Evolutionary conservation across 345 rosid species (phyloP), one percentile per base, ranked within the genome.

Genomic region (Schrenkiella parvula): DNA sequence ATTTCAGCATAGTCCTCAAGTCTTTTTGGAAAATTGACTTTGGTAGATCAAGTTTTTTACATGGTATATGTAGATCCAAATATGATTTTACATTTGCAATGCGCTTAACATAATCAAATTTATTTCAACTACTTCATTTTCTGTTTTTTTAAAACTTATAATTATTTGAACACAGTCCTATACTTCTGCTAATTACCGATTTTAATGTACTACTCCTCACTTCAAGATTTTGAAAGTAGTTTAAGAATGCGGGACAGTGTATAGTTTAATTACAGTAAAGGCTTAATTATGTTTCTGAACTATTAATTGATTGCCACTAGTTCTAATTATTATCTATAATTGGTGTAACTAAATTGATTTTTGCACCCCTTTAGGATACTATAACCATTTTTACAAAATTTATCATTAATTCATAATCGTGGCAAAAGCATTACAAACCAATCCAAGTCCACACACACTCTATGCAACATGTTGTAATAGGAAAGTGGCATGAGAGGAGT

Each of bases 241-340:
- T 39, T 4, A 9, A 26, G 22, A 37, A 12, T 38, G 7, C 8
- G 2, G 32, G 50, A 17, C 14, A 41, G 23, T 23, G 48, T 23
- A 14, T n/a, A n/a, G 4, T 60, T 39, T 60, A 60, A n/a, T n/a
- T 60, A 39, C n/a, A 60, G 50, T 60, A n/a, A 23, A 60, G n/a
- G 29, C 48, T 58, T 22, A 58, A n/a, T n/a, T n/a, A n/a, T n/a
- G 11, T 34, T 34, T 35, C 11, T 21, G 28, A 58, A 37, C 8
- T 4, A 8, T 56, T n/a, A 32, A 37, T 12, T 58, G 46, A 5
- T 38, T 38, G 32, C 42, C 35, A 14, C 48, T 23, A 7, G 47
- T 59, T 21, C 1, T 37, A 37, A 14, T 22, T 5, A 34, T 18
- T 11, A 26, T 10, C 43, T 57, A 57, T 57, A 10, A 34, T 35